Base-by-base conservation (phyloP, 164 flowering plant species). In the Aristolochia fimbriata region DNA sequence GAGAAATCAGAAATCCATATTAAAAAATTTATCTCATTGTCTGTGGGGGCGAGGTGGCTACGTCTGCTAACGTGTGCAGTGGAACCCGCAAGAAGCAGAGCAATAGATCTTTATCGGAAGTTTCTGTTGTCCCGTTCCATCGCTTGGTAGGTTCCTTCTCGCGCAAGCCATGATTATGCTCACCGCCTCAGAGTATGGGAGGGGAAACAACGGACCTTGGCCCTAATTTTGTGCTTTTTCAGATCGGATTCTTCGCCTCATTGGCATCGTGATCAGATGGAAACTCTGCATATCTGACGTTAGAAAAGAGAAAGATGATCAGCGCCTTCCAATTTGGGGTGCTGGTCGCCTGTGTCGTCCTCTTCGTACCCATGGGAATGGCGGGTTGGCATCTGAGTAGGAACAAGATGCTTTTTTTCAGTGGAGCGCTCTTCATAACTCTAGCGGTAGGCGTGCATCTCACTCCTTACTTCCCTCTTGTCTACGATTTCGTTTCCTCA, bases 331-430 rank as follows among this genome's bases (percentile, higher is more conserved):
- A 82, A 47, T 69, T 83, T 15, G 98, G 96, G 12, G 54, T 81
- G 17, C 57, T 84, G 66, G 96, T 88, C 17, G 96, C 96, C 11
- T 83, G 85, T 56, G 47, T 87, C 7, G 96, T 89, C 31, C 69
- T 92, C n/a, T 80, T 92, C 27, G 90, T 92, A 4, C 98, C 96
- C 15, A 87, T 92, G 93, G 88, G 75, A 0, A 77, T 93, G 84
- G 98, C 96, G 0, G 98, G 98, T 0, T 93, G 83, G 85, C 97
- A 89, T 62, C 73, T 93, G 37, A 93, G 97, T 74, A 81, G 97
- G 59, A 87, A 93, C 77, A 93, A 84, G 75, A 74, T 86, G 78
- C 85, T 92, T 16, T 92, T 93, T 68, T 89, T 93, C 80, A 84
- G 98, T 57, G 82, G 97, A 15, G 90, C 88, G 14, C 81, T 93